Percentiles rank a stretch among this genome's conserved stretches.
These are phyloP conservation scores for Microsporum canis DNA, from an alignment of 2,329 filamentous ascomycete species.

Conservation along the genomic window DNA sequence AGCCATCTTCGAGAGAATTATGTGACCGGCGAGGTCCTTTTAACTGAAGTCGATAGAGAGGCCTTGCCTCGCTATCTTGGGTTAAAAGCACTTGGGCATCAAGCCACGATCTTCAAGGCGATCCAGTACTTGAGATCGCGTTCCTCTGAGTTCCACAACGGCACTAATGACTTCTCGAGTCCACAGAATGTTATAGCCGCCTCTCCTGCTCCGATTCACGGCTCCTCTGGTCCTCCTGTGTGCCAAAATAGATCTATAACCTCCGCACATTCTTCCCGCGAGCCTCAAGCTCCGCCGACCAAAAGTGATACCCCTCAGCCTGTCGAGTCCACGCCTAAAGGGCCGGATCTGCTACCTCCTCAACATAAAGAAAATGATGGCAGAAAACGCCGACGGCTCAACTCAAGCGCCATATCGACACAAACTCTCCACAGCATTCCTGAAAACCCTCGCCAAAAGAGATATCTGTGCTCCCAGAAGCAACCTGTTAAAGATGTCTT, in stretches of 20 bases:
- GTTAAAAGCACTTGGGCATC: constrained; percentile 48
- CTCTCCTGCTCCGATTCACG: not conserved
- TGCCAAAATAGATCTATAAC: not conserved
- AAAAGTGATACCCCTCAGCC: not conserved
- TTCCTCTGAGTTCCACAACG: constrained; percentile 41
- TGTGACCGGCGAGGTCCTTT: constrained; percentile 53
- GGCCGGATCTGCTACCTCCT: not conserved
- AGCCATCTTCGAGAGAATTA: constrained; percentile 48
- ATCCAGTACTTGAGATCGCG: constrained; percentile 45
- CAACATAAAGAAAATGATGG: constrained; percentile 19
- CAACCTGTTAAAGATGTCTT: constrained; percentile 34
- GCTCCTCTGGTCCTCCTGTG: not conserved
- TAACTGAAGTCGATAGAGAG: constrained; percentile 44
- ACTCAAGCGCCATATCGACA: constrained; percentile 11
- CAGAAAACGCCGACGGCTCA: constrained; percentile 23
- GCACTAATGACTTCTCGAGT: not conserved
- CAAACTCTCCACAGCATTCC: not conserved
- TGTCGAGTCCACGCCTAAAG: not conserved
- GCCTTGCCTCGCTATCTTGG: constrained; percentile 46
- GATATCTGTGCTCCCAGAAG: constrained; percentile 12
- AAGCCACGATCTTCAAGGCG: constrained; percentile 46
- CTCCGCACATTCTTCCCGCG: not conserved
- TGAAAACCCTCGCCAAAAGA: not conserved
- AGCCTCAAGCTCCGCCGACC: not conserved
- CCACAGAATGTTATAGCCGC: not conserved